phyloP scores from a whole-genome alignment of 345 rosid genomes.

The Brassica nigra region DNA sequence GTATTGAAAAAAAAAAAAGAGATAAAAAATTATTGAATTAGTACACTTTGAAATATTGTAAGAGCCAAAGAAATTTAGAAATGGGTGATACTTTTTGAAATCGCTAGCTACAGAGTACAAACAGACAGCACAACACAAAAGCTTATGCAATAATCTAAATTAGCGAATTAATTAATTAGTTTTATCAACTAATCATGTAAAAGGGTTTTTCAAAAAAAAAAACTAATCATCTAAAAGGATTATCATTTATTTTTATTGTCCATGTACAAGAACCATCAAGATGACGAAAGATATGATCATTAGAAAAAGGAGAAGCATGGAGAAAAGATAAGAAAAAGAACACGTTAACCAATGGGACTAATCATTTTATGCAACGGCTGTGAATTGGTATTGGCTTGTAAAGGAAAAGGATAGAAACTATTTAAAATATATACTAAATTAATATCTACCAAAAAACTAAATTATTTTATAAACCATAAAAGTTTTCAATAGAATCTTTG shows the following conservation, averaged over 20 bases:
- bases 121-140: constrained; percentile 17
- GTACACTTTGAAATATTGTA: neutral
- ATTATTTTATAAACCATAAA: neutral
- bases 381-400: constrained; percentile 2
- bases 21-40: neutral
- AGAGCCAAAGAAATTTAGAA: neutral
- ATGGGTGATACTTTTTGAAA: constrained; percentile 6
- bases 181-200: too few relatives aligned
- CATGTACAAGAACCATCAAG: constrained; percentile 23
- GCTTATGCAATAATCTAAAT: neutral
- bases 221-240: constrained; percentile 6
- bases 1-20: neutral
- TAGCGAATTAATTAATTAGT: too few relatives aligned
- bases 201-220: too few relatives aligned
- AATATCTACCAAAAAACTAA: neutral
- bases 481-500: neutral
- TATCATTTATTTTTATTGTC: neutral
- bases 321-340: constrained; percentile 28
- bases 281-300: constrained; percentile 21
- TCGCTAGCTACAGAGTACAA: constrained; percentile 17
- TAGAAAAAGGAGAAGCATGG: neutral
- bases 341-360: constrained; percentile 26
- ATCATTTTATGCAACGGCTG: constrained; percentile 15
- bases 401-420: neutral
- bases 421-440: neutral